Percentiles rank a stretch among this genome's conserved stretches.
Evolutionary conservation across 2,329 filamentous ascomycete species (phyloP).

Genomic region (Pestalotiopsis sp.): DNA sequence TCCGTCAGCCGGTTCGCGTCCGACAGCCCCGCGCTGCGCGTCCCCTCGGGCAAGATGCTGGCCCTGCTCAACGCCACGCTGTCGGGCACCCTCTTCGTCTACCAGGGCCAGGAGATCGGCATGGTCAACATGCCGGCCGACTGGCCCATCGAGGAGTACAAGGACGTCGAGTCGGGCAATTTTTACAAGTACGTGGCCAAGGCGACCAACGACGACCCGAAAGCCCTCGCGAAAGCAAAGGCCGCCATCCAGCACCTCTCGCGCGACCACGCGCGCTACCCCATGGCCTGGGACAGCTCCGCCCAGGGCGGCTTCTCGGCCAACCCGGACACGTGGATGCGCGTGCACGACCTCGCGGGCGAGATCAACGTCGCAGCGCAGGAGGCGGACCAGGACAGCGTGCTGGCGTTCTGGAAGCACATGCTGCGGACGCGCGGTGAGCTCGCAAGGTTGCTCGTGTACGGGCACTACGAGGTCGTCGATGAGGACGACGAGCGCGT

Average conservation of each 20-base stretch:
- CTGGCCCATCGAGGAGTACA: conserved; percentile 52
- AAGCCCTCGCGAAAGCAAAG: conserved; percentile 10
- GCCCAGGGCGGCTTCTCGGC: conserved; percentile 68
- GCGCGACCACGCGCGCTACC: conserved; percentile 72
- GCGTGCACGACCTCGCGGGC: conserved; percentile 64
- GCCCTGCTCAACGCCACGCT: conserved; percentile 50
- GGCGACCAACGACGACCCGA: conserved; percentile 24
- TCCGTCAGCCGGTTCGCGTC: conserved; percentile 56
- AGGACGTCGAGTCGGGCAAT: conserved; percentile 52
- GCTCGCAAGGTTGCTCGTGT: conserved; percentile 29
- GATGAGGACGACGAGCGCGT: conserved; percentile 48
- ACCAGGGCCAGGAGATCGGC: conserved; percentile 65
- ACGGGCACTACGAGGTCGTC: conserved; percentile 33
- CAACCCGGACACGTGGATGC: conserved; percentile 61
- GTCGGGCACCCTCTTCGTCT: conserved; percentile 60
- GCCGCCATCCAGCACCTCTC: conserved; percentile 13
- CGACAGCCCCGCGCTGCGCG: conserved; percentile 45
- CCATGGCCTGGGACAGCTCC: conserved; percentile 70
- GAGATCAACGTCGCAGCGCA: conserved; percentile 66
- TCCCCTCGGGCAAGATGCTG: conserved; percentile 54
- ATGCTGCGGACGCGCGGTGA: conserved; percentile 64
- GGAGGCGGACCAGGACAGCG: conserved; percentile 47
- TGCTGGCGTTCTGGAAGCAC: conserved; percentile 64
- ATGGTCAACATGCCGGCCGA: conserved; percentile 55
- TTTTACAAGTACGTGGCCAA: conserved; percentile 43